Evolutionary conservation across 345 rosid genomes (phyloP), one percentile per base, ranked within the genome.

Genomic region (Moringa oleifera): DNA sequence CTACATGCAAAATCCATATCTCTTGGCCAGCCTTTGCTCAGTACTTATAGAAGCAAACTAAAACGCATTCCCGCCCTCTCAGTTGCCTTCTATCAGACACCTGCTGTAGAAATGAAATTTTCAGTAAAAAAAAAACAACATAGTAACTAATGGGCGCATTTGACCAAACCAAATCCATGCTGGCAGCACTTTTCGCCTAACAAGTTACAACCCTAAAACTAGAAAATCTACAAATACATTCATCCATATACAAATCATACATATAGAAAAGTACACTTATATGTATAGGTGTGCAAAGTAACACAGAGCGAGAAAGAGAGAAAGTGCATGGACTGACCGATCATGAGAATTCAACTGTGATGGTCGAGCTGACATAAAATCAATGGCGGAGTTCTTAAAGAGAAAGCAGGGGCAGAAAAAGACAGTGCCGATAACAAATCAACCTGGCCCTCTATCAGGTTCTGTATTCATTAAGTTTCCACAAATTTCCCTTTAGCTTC

Each of bases 1-100:
- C 83, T 25, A 76, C 72, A 77, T 16, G 86, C 80, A 51, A 73
- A 75, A 47, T 80, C 92, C 98, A 91, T 91, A 46, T 46, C 75
- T 55, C 55, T 50, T 47, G 22, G 12, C 55, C 63, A 51, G 49
- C 50, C 62, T 23, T 47, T 46, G 58, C 56, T 7, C 47, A 16
- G 10, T 20, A 31, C 6, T 64, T 53, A 51, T 20, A 49, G 51
- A 66, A 68, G 64, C 58, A 59, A 49, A 20, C 24, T 9, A 68
- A 25, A 63, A 36, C 6, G 45, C 64, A 71, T 49, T 57, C 58
- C 51, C 53, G 49, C 49, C 51, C 72, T 69, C 80, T 70, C 62
- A 31, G 47, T 16, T 51, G 51, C 80, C 65, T 80, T 73, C 51
- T 56, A 62, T 68, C 76, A 71, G 73, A 68, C 81, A 74, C 72